Evolutionary conservation across 176 grass and related monocot genomes (phyloP).

Genomic region (Rhynchospora breviuscula): DNA sequence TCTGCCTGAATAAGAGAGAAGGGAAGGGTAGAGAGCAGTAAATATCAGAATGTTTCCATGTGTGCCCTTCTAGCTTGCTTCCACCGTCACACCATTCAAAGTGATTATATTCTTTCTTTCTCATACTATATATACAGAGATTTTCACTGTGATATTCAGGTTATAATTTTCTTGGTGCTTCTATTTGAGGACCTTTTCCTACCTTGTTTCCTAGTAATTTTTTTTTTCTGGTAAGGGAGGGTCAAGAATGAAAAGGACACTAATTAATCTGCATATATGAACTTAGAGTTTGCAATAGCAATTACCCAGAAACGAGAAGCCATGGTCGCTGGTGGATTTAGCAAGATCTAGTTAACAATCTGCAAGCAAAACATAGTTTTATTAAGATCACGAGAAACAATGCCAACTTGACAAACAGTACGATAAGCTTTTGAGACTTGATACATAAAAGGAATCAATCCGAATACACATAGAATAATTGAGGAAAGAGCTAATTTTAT

Average conservation of each 20-base stretch:
- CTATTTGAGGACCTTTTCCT: no score
- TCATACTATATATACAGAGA: background rate
- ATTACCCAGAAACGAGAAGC: constrained; percentile 82
- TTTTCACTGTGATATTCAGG: background rate
- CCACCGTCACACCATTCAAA: background rate
- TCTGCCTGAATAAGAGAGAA: constrained; percentile 42
- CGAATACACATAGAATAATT: background rate
- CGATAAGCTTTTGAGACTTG: background rate
- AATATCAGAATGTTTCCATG: background rate
- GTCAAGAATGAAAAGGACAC: background rate
- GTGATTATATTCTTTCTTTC: background rate
- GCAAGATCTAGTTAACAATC: background rate
- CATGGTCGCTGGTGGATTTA: constrained; percentile 34
- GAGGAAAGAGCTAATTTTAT: background rate
- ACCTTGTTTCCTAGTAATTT: no score
- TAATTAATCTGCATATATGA: background rate
- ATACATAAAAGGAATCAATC: background rate
- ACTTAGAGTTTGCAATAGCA: constrained; percentile 15
- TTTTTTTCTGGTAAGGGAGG: background rate
- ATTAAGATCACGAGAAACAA: background rate
- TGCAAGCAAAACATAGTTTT: background rate
- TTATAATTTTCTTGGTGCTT: background rate
- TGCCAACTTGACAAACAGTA: background rate
- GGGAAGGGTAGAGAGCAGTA: background rate
- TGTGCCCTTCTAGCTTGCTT: no score